A percentile compares a stretch with the other conserved stretches of the same genome.
Evolutionary conservation across 2,329 filamentous ascomycete genomes (phyloP).

Genomic region (Magnaporthales sp.): DNA sequence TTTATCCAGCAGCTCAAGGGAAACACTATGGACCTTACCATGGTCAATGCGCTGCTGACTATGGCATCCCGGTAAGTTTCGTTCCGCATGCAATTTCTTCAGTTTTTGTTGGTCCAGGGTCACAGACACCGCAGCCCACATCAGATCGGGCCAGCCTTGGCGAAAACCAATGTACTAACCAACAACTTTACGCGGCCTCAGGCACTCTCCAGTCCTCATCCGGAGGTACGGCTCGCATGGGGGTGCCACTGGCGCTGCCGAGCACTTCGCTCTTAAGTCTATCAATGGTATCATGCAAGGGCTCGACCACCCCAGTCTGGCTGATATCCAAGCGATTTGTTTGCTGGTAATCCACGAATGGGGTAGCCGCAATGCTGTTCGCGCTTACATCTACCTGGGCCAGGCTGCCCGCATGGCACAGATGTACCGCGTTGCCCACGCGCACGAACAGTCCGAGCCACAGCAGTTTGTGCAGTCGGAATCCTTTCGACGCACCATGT

Average conservation of each 20-base stretch:
- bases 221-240: slow-evolving; percentile 48
- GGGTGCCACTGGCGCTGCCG: slow-evolving; percentile 42
- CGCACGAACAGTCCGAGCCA: slow-evolving; percentile 38
- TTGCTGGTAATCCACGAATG: slow-evolving; percentile 55
- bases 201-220: slow-evolving; percentile 47
- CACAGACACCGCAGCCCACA: not conserved
- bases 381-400: slow-evolving; percentile 54
- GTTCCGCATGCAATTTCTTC: not conserved
- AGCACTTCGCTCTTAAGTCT: slow-evolving; percentile 51
- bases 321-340: slow-evolving; percentile 53
- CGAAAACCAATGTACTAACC: not conserved
- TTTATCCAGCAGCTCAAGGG: slow-evolving; percentile 53
- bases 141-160: not conserved
- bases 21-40: slow-evolving; percentile 43
- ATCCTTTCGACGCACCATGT: slow-evolving; percentile 51
- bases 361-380: slow-evolving; percentile 52
- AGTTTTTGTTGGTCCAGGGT: not conserved
- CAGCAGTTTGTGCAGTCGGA: slow-evolving; percentile 54
- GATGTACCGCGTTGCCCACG: slow-evolving; percentile 53
- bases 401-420: slow-evolving; percentile 56
- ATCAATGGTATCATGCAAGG: slow-evolving; percentile 48
- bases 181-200: slow-evolving; percentile 15
- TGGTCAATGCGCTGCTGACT: slow-evolving; percentile 49
- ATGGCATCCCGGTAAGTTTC: slow-evolving; percentile 47
- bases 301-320: slow-evolving; percentile 49